phyloP scores from a whole-genome alignment of 164 flowering plant species.

The Magnolia changhungtana region DNA sequence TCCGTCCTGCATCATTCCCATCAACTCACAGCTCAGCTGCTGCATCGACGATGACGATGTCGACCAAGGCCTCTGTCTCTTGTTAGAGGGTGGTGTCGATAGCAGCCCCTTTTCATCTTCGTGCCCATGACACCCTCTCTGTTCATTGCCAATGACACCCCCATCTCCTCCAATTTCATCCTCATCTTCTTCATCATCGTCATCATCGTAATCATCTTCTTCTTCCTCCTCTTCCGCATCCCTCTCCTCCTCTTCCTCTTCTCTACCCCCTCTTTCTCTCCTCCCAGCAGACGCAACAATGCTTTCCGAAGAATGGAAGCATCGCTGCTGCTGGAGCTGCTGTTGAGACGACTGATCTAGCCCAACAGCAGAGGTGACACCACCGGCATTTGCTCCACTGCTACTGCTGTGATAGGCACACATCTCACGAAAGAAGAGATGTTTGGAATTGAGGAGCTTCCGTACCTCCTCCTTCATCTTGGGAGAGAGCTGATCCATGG shows the following conservation, averaged over 20 bases:
- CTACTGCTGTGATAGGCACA: constrained; percentile 88
- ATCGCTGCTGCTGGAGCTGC: constrained; percentile 27
- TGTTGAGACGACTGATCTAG: constrained; percentile 19
- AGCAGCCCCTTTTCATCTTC: constrained; percentile 16
- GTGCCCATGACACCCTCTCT: constrained; percentile 4
- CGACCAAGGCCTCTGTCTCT: constrained; percentile 22
- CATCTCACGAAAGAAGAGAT: constrained; percentile 91
- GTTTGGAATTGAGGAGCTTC: constrained; percentile 88
- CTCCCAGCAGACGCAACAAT: constrained; percentile 18
- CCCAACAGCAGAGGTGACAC: constrained; percentile 23
- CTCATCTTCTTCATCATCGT: constrained; percentile 16
- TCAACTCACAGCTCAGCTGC: constrained; percentile 45
- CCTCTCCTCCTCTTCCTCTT: constrained; percentile 40
- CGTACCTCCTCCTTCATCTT: constrained; percentile 83
- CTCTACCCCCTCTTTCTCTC: constrained; percentile 24
- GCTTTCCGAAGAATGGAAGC: constrained; percentile 38
- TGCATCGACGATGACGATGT: constrained; percentile 29
- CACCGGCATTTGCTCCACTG: constrained; percentile 15
- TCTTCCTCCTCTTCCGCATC: constrained; percentile 43
- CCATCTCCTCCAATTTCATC: constrained; percentile 1
- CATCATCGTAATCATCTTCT: constrained; percentile 25
- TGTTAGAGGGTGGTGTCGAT: constrained; percentile 10
- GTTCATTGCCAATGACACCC: neutral
- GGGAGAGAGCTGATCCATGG: constrained; percentile 66
- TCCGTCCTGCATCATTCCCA: constrained; percentile 49